Conservation (phyloP, 164 flowering plant species). For the Aristolochia contorta region DNA sequence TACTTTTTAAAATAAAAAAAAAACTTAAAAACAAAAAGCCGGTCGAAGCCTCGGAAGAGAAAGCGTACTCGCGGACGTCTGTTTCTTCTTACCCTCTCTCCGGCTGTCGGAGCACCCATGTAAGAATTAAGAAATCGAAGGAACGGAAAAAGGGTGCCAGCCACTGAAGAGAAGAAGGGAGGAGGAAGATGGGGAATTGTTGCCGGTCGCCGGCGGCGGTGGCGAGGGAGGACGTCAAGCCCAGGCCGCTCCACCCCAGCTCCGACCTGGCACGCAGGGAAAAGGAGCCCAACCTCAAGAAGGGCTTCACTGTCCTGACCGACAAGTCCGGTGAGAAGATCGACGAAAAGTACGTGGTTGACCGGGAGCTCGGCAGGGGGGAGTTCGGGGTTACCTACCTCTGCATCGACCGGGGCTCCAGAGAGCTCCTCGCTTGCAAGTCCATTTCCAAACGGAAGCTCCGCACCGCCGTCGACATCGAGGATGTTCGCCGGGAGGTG, state of each 20-base stretch:
- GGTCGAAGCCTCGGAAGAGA: background rate
- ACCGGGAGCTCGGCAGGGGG: constrained; percentile 76
- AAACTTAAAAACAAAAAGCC: too few species aligned
- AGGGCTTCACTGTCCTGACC: constrained; percentile 8
- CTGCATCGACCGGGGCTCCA: constrained; percentile 50
- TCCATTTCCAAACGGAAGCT: constrained; percentile 85
- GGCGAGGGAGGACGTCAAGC: constrained; percentile 16
- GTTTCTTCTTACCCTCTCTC: background rate
- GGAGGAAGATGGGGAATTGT: constrained; percentile 13
- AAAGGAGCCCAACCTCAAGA: background rate
- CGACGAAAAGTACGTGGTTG: constrained; percentile 67
- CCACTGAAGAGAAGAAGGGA: background rate
- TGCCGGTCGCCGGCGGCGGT: constrained; percentile 20
- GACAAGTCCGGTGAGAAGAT: constrained; percentile 46
- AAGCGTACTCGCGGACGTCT: background rate
- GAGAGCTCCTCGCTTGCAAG: constrained; percentile 77
- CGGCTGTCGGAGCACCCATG: background rate
- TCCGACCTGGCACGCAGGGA: constrained; percentile 1
- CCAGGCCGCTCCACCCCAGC: constrained; percentile 2
- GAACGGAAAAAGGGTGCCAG: background rate
- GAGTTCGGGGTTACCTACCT: constrained; percentile 89
- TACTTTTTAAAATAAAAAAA: too few species aligned
- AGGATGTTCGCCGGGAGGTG: constrained; percentile 87
- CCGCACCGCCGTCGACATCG: constrained; percentile 77
- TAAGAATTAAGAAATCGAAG: too few species aligned